A percentile compares a stretch with the other conserved stretches of the same genome.
Conservation (phyloP, 805 yeast species). For the Kodamaea lidongshanica region DNA sequence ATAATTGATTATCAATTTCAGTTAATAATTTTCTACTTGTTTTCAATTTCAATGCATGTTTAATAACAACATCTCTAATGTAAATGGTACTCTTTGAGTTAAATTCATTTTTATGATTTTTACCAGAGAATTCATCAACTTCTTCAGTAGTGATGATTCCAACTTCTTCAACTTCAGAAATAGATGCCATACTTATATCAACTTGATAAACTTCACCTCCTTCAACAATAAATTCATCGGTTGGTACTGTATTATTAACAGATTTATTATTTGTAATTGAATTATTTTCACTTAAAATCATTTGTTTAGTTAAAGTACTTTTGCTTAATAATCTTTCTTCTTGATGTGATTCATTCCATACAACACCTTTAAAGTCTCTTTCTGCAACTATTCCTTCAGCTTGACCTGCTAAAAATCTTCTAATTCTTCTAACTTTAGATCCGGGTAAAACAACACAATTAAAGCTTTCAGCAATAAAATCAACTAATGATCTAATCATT, state of each 20-base stretch:
- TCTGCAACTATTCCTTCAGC: slow-evolving; percentile 89
- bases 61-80: slow-evolving; percentile 81
- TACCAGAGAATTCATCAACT: slow-evolving; percentile 58
- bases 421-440: slow-evolving; percentile 81
- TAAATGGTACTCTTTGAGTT: slow-evolving; percentile 64
- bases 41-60: slow-evolving; percentile 68
- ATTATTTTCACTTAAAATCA: slow-evolving; percentile 34
- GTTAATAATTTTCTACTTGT: slow-evolving; percentile 66
- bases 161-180: slow-evolving; percentile 45
- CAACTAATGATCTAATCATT: slow-evolving; percentile 68
- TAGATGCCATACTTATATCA: slow-evolving; percentile 76
- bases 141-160: slow-evolving; percentile 67
- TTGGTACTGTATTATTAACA: slow-evolving; percentile 46
- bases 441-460: slow-evolving; percentile 88
- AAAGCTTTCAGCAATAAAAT: slow-evolving; percentile 77
- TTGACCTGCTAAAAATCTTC: slow-evolving; percentile 95
- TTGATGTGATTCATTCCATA: slow-evolving; percentile 79
- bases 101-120: slow-evolving; percentile 48
- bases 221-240: slow-evolving; percentile 60
- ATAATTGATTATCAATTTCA: slow-evolving; percentile 62
- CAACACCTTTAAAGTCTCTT: slow-evolving; percentile 86
- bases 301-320: slow-evolving; percentile 29
- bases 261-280: slow-evolving; percentile 12
- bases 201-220: slow-evolving; percentile 84
- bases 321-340: slow-evolving; percentile 50